These are phyloP conservation scores for Solanum tacnaense DNA, from an alignment of 257 asterid species.

Conservation along the genomic window DNA sequence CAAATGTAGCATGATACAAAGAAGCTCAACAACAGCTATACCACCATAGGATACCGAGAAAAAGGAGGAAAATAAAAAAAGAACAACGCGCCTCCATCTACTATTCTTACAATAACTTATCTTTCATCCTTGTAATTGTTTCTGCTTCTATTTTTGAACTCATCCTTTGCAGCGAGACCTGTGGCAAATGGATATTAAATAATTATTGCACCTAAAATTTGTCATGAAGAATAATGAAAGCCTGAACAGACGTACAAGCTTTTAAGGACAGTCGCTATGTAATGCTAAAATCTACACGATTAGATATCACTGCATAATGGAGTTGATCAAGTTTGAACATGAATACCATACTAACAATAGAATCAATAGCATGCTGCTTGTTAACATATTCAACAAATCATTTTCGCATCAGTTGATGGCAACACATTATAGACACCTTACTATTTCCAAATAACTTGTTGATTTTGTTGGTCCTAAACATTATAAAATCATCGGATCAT, in stretches of 20 bases:
- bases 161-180: background rate
- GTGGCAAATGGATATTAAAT: background rate
- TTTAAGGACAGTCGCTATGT: background rate
- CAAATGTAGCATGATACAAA: constrained; percentile 8
- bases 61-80: background rate
- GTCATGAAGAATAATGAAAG: background rate
- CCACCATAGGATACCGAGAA: background rate
- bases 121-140: background rate
- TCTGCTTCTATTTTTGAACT: constrained; percentile 1
- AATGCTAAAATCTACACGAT: background rate
- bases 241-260: background rate
- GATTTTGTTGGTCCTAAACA: background rate
- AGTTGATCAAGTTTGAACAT: background rate
- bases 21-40: constrained; percentile 9
- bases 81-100: constrained; percentile 1
- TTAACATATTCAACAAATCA: background rate
- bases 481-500: background rate
- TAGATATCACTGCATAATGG: background rate
- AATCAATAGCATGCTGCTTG: background rate
- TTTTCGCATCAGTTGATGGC: background rate
- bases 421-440: background rate
- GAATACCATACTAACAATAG: background rate
- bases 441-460: background rate
- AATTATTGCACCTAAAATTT: background rate
- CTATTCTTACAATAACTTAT: constrained; percentile 8